These are phyloP conservation scores for Xylariaceae sp. DNA, from an alignment of 2,329 filamentous ascomycete species.

Conservation along the genomic window DNA sequence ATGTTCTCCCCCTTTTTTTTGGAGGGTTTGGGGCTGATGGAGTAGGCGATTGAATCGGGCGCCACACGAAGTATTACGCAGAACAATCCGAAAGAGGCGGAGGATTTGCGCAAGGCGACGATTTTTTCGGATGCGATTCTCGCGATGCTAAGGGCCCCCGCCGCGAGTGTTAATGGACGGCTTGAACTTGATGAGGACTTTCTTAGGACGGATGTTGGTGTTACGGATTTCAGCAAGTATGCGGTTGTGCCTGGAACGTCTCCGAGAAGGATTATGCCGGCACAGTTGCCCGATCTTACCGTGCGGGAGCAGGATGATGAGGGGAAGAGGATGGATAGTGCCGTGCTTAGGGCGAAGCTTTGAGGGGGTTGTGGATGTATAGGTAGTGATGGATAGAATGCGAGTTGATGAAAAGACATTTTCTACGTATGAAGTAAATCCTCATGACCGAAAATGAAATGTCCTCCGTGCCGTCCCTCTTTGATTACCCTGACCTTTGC, in stretches of 20 bases:
- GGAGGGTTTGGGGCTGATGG: too few species aligned
- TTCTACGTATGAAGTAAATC: too few species aligned
- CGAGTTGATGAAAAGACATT: too few species aligned
- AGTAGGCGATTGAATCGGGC: slow-evolving; percentile 63
- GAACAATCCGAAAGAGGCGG: slow-evolving; percentile 38
- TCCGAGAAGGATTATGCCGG: slow-evolving; percentile 76
- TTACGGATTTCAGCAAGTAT: slow-evolving; percentile 59
- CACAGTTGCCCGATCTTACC: slow-evolving; percentile 59
- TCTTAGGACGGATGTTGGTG: slow-evolving; percentile 55
- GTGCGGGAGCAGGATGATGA: slow-evolving; percentile 79
- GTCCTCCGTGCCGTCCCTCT: too few species aligned
- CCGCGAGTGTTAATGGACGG: slow-evolving; percentile 61
- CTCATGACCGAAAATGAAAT: too few species aligned
- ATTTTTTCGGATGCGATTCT: slow-evolving; percentile 79
- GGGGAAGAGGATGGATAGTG: slow-evolving; percentile 65
- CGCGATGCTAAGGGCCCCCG: slow-evolving; percentile 59
- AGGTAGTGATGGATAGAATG: too few species aligned
- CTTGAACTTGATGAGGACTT: slow-evolving; percentile 79
- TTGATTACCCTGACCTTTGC: too few species aligned
- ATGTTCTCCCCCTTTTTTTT: slow-evolving; percentile 32
- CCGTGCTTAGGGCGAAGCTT: slow-evolving; percentile 37
- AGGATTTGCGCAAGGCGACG: slow-evolving; percentile 61
- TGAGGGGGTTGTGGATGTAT: slow-evolving; percentile 26
- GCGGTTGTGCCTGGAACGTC: slow-evolving; percentile 42
- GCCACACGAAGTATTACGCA: slow-evolving; percentile 17